These are phyloP conservation scores for Atkinsonella hypoxylon DNA, from an alignment of 2,329 filamentous ascomycete species.

Conservation along the genomic window DNA sequence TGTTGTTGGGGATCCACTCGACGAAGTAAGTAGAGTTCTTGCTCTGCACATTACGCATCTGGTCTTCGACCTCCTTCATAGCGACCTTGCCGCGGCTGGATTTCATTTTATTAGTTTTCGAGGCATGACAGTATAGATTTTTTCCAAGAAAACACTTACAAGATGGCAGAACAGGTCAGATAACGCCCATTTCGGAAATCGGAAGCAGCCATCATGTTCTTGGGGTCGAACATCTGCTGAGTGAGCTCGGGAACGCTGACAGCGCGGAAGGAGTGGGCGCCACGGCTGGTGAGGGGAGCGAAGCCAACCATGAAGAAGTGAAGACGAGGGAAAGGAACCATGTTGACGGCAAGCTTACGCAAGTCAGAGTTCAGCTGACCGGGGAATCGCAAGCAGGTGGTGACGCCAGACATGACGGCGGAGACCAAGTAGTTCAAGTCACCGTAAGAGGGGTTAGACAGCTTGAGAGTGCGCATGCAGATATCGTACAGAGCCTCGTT, in stretches of 20 bases:
- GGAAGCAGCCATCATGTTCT: conserved; percentile 99
- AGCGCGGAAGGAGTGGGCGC: conserved; percentile 88
- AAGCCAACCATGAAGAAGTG: conserved; percentile 99
- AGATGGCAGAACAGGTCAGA: conserved; percentile 98
- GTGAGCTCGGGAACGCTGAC: conserved; percentile 96
- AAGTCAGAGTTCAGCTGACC: conserved; percentile 99
- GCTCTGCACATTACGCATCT: conserved; percentile 99
- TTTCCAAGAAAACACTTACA: conserved; percentile 41
- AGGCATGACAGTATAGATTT: not conserved
- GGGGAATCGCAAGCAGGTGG: conserved; percentile 97
- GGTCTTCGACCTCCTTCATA: conserved; percentile 99
- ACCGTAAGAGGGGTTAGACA: conserved; percentile 95
- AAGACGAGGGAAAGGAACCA: conserved; percentile 99
- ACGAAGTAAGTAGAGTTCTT: conserved; percentile 99
- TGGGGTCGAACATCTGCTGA: conserved; percentile 99
- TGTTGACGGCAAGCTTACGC: conserved; percentile 99
- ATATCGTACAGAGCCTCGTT: conserved; percentile 99
- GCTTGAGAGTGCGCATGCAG: conserved; percentile 99
- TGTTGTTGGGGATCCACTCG: conserved; percentile 99
- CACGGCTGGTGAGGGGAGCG: conserved; percentile 82
- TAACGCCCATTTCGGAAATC: conserved; percentile 99
- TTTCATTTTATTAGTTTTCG: conserved; percentile 7
- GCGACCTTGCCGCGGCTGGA: conserved; percentile 90
- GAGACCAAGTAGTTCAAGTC: conserved; percentile 99
- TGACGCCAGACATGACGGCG: conserved; percentile 98